A percentile compares a stretch with the other conserved stretches of the same genome.
Evolutionary conservation across 2,329 filamentous ascomycete genomes (phyloP).

Genomic region (Cercospora zeae-maydis): DNA sequence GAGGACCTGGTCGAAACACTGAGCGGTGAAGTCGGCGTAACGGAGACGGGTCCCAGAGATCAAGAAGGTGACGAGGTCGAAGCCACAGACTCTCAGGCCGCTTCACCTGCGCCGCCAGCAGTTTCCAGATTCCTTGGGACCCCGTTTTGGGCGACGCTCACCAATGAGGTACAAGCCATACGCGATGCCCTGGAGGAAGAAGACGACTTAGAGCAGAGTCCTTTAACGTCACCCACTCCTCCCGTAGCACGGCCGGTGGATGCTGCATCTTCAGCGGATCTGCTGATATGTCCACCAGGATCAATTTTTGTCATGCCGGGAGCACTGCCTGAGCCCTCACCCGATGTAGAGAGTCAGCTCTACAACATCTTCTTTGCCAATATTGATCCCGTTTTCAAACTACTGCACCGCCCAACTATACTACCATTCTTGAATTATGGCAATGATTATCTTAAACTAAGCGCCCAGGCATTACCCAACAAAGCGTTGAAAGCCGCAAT

Average conservation of each 20-base stretch:
- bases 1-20: slow-evolving; percentile 24
- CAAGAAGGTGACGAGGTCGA: neutral
- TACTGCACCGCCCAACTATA: slow-evolving; percentile 32
- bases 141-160: slow-evolving; percentile 34
- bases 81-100: neutral
- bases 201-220: slow-evolving; percentile 10
- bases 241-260: neutral
- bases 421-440: slow-evolving; percentile 26
- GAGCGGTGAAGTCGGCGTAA: slow-evolving; percentile 17
- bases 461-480: slow-evolving; percentile 24
- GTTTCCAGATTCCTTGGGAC: slow-evolving; percentile 31
- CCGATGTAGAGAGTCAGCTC: slow-evolving; percentile 19
- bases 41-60: neutral
- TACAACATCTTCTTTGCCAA: slow-evolving; percentile 27
- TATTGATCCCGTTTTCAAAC: slow-evolving; percentile 33
- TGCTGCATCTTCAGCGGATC: slow-evolving; percentile 18
- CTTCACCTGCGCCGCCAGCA: neutral
- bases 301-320: slow-evolving; percentile 34
- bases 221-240: neutral
- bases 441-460: slow-evolving; percentile 27
- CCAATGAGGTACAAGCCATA: slow-evolving; percentile 33
- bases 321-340: slow-evolving; percentile 28
- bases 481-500: slow-evolving; percentile 30
- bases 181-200: slow-evolving; percentile 35
- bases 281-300: slow-evolving; percentile 33